phyloP scores from a whole-genome alignment of 163 green algal genomes.

The Scenedesmus sp. region DNA sequence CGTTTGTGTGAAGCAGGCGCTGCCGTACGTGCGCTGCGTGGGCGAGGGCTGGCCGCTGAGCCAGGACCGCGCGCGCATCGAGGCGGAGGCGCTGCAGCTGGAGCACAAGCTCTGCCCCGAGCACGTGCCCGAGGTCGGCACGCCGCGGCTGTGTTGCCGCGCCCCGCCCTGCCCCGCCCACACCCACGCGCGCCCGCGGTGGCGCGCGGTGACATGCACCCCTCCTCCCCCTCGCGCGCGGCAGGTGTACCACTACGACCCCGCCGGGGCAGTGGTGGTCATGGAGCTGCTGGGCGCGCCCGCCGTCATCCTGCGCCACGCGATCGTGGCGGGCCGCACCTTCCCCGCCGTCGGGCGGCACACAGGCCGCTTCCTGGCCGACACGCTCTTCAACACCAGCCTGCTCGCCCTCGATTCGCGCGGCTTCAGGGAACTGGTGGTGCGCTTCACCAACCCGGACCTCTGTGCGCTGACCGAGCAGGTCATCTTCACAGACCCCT shows the following conservation, averaged over 20 bases:
- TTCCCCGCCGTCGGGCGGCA: slow-evolving; percentile 81
- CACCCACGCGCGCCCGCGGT: too few relatives aligned
- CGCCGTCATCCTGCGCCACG: slow-evolving; percentile 82
- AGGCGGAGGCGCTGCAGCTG: slow-evolving; percentile 75
- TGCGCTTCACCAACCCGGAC: slow-evolving; percentile 83
- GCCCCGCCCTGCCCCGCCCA: neutral
- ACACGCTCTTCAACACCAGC: slow-evolving; percentile 90
- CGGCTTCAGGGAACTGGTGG: slow-evolving; percentile 62
- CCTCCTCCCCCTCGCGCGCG: slow-evolving; percentile 40
- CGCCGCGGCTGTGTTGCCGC: neutral
- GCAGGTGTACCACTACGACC: slow-evolving; percentile 81
- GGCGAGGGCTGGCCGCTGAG: slow-evolving; percentile 93
- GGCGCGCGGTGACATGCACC: neutral
- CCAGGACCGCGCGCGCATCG: slow-evolving; percentile 79
- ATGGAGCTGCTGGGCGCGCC: slow-evolving; percentile 93
- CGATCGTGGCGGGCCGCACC: slow-evolving; percentile 71
- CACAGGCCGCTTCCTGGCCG: slow-evolving; percentile 82
- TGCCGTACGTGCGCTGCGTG: slow-evolving; percentile 93
- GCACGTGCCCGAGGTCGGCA: slow-evolving; percentile 77
- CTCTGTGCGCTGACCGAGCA: slow-evolving; percentile 96
- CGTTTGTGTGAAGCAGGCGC: slow-evolving; percentile 93
- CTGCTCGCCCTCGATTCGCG: slow-evolving; percentile 72
- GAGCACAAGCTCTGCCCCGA: slow-evolving; percentile 70
- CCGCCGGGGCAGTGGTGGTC: slow-evolving; percentile 62
- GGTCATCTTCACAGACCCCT: slow-evolving; percentile 95